Evolutionary conservation across 768 basidiomycete species (phyloP), one percentile per base, ranked within the genome.

Genomic region (Rhizopogon sp.): DNA sequence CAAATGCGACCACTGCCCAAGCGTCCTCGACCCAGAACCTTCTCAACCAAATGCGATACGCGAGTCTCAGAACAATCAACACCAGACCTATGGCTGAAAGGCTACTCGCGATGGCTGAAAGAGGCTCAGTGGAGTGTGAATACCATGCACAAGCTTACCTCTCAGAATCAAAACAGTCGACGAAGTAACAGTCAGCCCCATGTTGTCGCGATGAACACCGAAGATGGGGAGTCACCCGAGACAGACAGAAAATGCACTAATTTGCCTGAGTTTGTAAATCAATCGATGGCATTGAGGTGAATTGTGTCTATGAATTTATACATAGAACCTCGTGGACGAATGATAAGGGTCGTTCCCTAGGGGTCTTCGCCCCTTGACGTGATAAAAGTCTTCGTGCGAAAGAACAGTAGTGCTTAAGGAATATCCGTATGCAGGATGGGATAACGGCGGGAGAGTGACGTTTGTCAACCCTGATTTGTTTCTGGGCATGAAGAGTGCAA

Each of bases 21-120:
- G 54, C 28, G 29, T 66, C 65, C 10, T 66, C 65, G 52, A 60
- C 47, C 22, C 65, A 63, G 20, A 66, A 43, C 11, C 58, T 55
- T 39, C 50, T 55, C 31, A 66, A 60, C 22, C 25, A 46, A 22
- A 62, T 43, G 28, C 65, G 65, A 35, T 65, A 63, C 50, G 60
- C 49, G 16, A 66, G 9, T 25, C 63, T 57, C 25, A 66, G 58
- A 13, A 64, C 5, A 14, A 56, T 56, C 28, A 56, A 39, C 25
- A 52, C 37, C 39, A 66, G 43, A 17, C 50, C 58, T 8, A 57
- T 8, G 29, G 25, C 43, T 3, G 43, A 7, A 8, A 64, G n/a
- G 29, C 44, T 35, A 44, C 39, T 52, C n/a, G 52, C 54, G 16
- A 58, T 17, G 3, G 52, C 63, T 65, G 25, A 0, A 47, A 35